Base-by-base conservation (phyloP, 345 rosid species). In the Noccaea caerulescens region DNA sequence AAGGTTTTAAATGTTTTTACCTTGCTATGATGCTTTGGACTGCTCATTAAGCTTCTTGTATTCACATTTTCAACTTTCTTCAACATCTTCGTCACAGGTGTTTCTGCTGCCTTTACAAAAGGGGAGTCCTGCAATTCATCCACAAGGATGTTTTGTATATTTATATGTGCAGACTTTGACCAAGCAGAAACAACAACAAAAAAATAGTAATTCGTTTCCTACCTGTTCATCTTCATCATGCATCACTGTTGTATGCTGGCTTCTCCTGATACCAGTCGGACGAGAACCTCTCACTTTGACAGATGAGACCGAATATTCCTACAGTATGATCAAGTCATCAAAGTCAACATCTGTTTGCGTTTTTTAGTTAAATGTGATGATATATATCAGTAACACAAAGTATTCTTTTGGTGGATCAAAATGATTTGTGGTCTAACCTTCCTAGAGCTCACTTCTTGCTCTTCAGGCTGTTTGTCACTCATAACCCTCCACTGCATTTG, bases 401-500 rank as follows among this genome's bases (percentile, higher is more conserved):
- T 38, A 38, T n/a, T 30, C 13, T 44, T 43, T 67, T 10, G 43
- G 12, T 43, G 27, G 53, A 55, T 32, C 41, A 58, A 58, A 58
- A 23, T 37, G 66, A 58, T 69, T 55, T 56, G 51, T 7, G 63
- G 57, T 37, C 77, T 42, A 68, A 89, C 93, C 96, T 77, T 81
- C 69, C 79, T 83, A 1, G 94, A 87, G 81, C 75, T 82, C 62
- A 85, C 90, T 85, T 87, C 94, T 61, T 83, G 93, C 52, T 92
- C 96, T 69, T 84, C 96, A 52, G 84, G 84, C 43, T 85, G 86
- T 72, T 88, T 86, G 77, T 89, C 86, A 67, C 94, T 42, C 96
- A 92, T 89, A 66, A 92, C 96, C 78, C 77, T 87, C 98, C 94
- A 89, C 82, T 92, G 98, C 80, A 92, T 20, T 76, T 92, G 96